Base-by-base conservation (phyloP, 805 yeast species). In the Hagleromyces aurorensis region DNA sequence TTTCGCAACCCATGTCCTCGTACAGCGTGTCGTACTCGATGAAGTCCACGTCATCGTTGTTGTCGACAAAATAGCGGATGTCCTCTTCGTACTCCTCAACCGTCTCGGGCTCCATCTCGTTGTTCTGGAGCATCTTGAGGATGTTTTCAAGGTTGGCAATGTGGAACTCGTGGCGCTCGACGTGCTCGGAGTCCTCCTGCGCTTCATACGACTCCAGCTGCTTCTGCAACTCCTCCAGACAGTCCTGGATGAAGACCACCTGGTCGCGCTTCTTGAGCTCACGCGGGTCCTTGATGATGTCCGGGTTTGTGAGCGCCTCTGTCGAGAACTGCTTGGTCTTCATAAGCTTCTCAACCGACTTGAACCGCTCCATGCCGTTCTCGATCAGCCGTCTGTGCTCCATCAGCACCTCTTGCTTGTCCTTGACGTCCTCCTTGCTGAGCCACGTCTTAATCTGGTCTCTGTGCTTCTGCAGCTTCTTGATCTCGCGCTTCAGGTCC, bases 401-500 rank as follows among this genome's bases (percentile, higher is more conserved):
- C 34, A 78, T 65, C 40, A 84, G 63, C 28, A 65, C 55, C 10
- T 76, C 70, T 47, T 80, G 82, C 53, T 85, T 91, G 47, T 89
- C 94, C 55, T 93, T 86, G 26, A 87, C 86, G 40, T 87, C 94
- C 44, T 78, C 82, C 43, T 89, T 87, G 23, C 89, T 75, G 53
- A 86, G 62, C 98, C 98, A 89, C 34, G 82, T 81, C 61, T 89
- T 89, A 47, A 89, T 83, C 62, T 86, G 97, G 57, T 89, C 98
- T 53, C 97, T 72, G 46, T 80, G 76, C 54, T 95, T 75, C 55
- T 89, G 98, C 34, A 89, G 67, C 57, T 86, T 89, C 59, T 91
- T 89, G 59, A 91, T 87, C 57, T 91, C 97, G 48, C 91, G 78
- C 62, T 91, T 87, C 52, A 89, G 66, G 54, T 89, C 98, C 37